These are phyloP conservation scores for Apiospora hydei DNA, from an alignment of 2,329 filamentous ascomycete genomes.

Conservation along the genomic window DNA sequence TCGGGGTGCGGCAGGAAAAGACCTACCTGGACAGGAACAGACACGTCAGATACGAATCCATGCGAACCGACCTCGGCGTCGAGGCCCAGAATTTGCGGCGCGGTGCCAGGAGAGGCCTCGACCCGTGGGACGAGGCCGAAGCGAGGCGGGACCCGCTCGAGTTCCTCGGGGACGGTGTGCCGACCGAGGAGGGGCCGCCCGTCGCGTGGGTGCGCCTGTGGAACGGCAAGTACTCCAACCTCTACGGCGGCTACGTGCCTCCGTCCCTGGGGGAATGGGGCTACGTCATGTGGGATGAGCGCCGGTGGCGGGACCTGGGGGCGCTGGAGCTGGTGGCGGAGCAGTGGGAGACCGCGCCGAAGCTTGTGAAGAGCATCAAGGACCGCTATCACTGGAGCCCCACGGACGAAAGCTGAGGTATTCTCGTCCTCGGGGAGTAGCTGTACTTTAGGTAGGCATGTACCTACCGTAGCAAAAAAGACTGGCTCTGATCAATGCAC, in stretches of 20 bases:
- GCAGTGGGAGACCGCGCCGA: not conserved
- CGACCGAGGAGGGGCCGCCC: not conserved
- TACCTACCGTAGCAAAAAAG: too few relatives aligned
- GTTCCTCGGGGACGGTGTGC: not conserved
- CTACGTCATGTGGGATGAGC: conserved; percentile 30
- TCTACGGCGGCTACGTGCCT: conserved; percentile 28
- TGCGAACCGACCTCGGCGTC: not conserved
- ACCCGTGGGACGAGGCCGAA: not conserved
- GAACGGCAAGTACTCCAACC: conserved; percentile 28
- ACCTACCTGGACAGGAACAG: too few relatives aligned
- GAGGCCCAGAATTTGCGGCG: not conserved
- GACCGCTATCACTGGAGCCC: not conserved
- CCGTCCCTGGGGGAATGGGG: conserved; percentile 26
- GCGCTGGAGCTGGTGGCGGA: not conserved
- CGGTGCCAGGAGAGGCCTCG: too few relatives aligned
- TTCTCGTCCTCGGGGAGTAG: not conserved
- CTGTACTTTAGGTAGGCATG: too few relatives aligned
- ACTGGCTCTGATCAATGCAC: too few relatives aligned
- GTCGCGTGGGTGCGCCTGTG: conserved; percentile 28
- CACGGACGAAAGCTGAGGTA: not conserved
- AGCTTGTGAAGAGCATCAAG: not conserved
- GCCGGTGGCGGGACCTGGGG: conserved; percentile 19
- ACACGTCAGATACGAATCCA: not conserved
- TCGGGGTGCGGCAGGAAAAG: not conserved
- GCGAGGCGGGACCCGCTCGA: not conserved